Percentiles rank a stretch among this genome's conserved stretches.
These are phyloP conservation scores for Clathrus columnatus DNA, from an alignment of 768 basidiomycete species.

Conservation along the genomic window DNA sequence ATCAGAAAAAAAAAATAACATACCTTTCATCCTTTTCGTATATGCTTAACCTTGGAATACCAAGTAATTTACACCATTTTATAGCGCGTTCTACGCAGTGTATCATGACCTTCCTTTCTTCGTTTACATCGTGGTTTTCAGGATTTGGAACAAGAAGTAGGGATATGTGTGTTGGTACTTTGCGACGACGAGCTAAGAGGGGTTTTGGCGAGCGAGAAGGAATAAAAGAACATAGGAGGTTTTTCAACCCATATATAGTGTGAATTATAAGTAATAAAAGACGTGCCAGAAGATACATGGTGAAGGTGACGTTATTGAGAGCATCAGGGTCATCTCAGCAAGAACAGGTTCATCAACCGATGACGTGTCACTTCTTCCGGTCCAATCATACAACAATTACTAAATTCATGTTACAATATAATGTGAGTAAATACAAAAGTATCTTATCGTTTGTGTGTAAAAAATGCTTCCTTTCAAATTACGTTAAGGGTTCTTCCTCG, in stretches of 20 bases:
- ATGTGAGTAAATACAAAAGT: neutral
- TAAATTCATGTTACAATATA: neutral
- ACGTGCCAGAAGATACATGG: constrained; percentile 2
- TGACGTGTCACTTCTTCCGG: neutral
- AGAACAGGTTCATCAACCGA: neutral
- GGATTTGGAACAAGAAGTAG: constrained; percentile 48
- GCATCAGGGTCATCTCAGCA: neutral
- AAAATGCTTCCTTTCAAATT: constrained; percentile 2
- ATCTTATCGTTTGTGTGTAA: no score
- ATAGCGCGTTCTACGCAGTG: constrained; percentile 46
- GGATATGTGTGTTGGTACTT: constrained; percentile 59
- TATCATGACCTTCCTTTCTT: constrained; percentile 35
- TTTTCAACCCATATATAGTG: neutral
- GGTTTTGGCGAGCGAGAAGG: constrained; percentile 34
- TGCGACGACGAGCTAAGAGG: constrained; percentile 42
- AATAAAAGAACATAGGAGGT: constrained; percentile 25
- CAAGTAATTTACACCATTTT: constrained; percentile 53
- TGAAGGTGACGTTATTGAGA: neutral
- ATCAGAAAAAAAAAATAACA: no score
- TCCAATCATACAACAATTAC: neutral
- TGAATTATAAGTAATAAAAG: constrained; percentile 42
- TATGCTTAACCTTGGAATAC: constrained; percentile 56
- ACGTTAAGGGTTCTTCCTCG: constrained; percentile 35
- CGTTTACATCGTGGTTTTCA: constrained; percentile 22
- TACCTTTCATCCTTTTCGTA: constrained; percentile 64